Conservation (phyloP, 345 rosid species). For the Eutrema heterophyllum region DNA sequence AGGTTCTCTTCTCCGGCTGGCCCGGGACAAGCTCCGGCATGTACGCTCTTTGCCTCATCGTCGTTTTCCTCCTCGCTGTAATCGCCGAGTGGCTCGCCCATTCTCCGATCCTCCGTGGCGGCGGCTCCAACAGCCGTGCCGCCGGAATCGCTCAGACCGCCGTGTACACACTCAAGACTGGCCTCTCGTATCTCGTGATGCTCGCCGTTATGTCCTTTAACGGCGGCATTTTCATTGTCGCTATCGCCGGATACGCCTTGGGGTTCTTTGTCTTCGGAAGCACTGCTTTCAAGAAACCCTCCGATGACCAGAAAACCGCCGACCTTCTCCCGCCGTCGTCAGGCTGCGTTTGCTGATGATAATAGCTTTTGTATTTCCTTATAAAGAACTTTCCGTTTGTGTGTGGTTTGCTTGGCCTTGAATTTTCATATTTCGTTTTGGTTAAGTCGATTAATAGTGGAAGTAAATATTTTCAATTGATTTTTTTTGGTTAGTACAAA, state of each 20-base stretch:
- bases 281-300: slow-evolving; percentile 34
- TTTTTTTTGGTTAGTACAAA: not conserved
- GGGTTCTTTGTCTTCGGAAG: slow-evolving; percentile 70
- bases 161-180: slow-evolving; percentile 46
- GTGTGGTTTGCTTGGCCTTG: slow-evolving; percentile 4
- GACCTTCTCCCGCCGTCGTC: slow-evolving; percentile 40
- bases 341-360: slow-evolving; percentile 16
- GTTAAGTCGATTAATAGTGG: not conserved
- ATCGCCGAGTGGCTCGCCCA: slow-evolving; percentile 58
- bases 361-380: not conserved
- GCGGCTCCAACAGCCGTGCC: slow-evolving; percentile 22
- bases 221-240: slow-evolving; percentile 64
- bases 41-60: slow-evolving; percentile 46
- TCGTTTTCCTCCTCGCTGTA: slow-evolving; percentile 44
- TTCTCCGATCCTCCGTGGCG: slow-evolving; percentile 25
- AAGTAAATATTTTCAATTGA: not conserved
- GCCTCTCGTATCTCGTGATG: slow-evolving; percentile 67
- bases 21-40: slow-evolving; percentile 49
- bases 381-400: not conserved
- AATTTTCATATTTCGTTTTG: not conserved
- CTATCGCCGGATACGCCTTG: slow-evolving; percentile 57
- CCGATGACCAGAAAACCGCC: slow-evolving; percentile 23
- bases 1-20: slow-evolving; percentile 70
- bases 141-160: slow-evolving; percentile 49
- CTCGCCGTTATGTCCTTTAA: slow-evolving; percentile 87